A percentile compares a stretch with the other conserved stretches of the same genome.
Evolutionary conservation across 768 basidiomycete genomes (phyloP).

Genomic region (Lentinula edodes): DNA sequence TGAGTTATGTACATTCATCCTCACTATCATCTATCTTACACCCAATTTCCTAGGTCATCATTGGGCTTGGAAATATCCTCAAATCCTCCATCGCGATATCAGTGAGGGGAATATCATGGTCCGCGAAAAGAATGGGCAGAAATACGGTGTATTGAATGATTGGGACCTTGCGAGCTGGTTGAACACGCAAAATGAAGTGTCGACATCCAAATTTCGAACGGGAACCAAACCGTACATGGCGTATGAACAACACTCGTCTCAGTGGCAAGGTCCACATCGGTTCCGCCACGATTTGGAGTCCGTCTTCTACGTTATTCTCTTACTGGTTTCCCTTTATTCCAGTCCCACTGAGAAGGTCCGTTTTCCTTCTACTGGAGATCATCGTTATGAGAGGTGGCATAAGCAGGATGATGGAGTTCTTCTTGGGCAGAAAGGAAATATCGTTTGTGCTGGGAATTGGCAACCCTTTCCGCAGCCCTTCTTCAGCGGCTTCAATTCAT

Average conservation of each 20-base stretch:
- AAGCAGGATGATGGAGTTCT: too few relatives aligned
- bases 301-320: background rate
- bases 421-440: too few relatives aligned
- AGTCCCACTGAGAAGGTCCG: background rate
- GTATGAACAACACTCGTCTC: background rate
- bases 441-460: too few relatives aligned
- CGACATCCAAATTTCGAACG: background rate
- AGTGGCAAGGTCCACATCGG: background rate
- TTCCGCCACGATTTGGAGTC: background rate
- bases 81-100: background rate
- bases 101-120: background rate
- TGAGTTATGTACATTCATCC: background rate
- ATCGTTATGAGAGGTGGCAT: background rate
- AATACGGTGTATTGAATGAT: background rate
- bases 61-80: background rate
- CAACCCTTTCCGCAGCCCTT: too few relatives aligned
- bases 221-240: background rate
- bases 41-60: background rate
- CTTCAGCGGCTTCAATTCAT: too few relatives aligned
- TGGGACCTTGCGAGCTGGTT: background rate
- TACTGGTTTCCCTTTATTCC: background rate
- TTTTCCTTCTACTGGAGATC: background rate
- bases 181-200: background rate
- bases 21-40: background rate
- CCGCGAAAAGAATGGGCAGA: background rate